These are phyloP conservation scores for Aspergillus affinis DNA, from an alignment of 495 filamentous ascomycete species.

Conservation along the genomic window DNA sequence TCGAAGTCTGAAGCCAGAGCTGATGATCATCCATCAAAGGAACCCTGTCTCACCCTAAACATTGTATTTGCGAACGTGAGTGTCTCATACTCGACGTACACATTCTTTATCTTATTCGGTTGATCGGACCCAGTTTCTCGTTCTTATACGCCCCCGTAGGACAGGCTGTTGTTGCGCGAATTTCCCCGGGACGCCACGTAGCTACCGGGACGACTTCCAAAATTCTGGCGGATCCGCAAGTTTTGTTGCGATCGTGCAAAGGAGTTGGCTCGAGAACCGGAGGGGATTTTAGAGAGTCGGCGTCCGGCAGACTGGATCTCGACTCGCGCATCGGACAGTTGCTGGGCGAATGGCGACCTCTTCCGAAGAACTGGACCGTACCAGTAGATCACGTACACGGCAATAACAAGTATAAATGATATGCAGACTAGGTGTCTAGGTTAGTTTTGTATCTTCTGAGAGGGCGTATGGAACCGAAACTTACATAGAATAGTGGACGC, in stretches of 20 bases:
- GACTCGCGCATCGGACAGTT: conserved; percentile 54
- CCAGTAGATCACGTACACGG: conserved; percentile 78
- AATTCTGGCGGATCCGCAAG: conserved; percentile 43
- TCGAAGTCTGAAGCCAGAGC: background rate
- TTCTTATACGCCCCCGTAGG: background rate
- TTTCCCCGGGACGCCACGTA: conserved; percentile 33
- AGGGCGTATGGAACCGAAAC: conserved; percentile 10
- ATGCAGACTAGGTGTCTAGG: conserved; percentile 48
- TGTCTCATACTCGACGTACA: background rate
- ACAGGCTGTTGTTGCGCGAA: conserved; percentile 39
- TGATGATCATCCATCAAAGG: background rate
- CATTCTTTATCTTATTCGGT: background rate
- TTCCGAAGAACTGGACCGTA: conserved; percentile 67
- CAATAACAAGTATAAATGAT: conserved; percentile 64
- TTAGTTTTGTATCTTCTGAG: background rate
- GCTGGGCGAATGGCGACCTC: conserved; percentile 72
- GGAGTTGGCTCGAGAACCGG: conserved; percentile 42
- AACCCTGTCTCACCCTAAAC: background rate
- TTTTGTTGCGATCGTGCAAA: conserved; percentile 51
- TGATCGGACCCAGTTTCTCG: no score
- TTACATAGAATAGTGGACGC: conserved; percentile 70
- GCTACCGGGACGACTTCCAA: conserved; percentile 43
- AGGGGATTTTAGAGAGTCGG: conserved; percentile 37
- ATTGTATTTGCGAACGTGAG: background rate
- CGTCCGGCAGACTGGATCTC: conserved; percentile 44